Evolutionary conservation across 352 stramenopile genomes (phyloP).

Genomic region (Globisporangium barbulae): DNA sequence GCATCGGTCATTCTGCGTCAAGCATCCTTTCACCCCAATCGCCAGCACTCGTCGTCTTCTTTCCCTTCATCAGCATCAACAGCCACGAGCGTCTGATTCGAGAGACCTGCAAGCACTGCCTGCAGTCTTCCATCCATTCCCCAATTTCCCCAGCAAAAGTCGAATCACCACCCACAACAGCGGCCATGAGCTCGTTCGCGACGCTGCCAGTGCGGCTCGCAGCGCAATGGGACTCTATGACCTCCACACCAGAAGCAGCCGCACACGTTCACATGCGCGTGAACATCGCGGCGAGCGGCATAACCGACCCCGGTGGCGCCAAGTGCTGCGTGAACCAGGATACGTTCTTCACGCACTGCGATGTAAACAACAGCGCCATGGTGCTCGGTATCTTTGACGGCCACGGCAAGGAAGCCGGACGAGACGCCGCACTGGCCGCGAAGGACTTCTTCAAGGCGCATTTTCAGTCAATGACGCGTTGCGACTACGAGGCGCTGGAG

Average conservation of each 20-base stretch:
- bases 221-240: neutral
- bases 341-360: conserved; percentile 73
- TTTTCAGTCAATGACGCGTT: conserved; percentile 41
- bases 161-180: neutral
- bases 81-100: too few species aligned
- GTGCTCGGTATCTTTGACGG: conserved; percentile 85
- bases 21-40: too few species aligned
- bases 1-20: too few species aligned
- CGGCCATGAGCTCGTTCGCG: conserved; percentile 12
- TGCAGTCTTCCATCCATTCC: neutral
- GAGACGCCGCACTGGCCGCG: conserved; percentile 60
- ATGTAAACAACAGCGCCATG: conserved; percentile 32
- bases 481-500: conserved; percentile 53
- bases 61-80: too few species aligned
- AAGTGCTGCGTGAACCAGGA: conserved; percentile 84
- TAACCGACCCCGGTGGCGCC: conserved; percentile 55
- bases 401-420: conserved; percentile 75
- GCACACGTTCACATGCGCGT: conserved; percentile 3
- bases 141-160: neutral
- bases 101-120: too few species aligned
- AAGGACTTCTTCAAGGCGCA: conserved; percentile 61
- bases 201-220: conserved; percentile 3
- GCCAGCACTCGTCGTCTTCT: too few species aligned
- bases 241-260: neutral
- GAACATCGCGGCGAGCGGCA: conserved; percentile 38